Conservation (phyloP, 768 basidiomycete species). For the Austroboletus festivus region DNA sequence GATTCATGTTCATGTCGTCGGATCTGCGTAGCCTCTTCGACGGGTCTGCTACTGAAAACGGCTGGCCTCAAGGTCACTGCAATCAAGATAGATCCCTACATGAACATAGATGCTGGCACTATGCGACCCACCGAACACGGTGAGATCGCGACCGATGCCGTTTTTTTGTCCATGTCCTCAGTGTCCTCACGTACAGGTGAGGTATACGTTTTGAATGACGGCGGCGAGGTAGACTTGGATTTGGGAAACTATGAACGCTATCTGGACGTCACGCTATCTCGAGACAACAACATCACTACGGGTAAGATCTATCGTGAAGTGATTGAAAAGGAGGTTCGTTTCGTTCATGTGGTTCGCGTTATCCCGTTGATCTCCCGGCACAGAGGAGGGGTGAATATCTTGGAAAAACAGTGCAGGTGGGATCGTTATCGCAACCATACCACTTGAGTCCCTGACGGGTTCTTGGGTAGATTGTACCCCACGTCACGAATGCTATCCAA, state of each 20-base stretch:
- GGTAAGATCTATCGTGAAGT: slow-evolving; percentile 97
- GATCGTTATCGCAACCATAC: slow-evolving; percentile 5
- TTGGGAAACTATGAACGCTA: slow-evolving; percentile 99
- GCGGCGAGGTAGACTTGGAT: slow-evolving; percentile 97
- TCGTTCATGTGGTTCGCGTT: neutral
- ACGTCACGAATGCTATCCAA: slow-evolving; percentile 95
- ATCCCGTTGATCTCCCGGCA: slow-evolving; percentile 9
- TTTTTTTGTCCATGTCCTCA: slow-evolving; percentile 17
- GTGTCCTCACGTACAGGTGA: slow-evolving; percentile 56
- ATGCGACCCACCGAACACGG: slow-evolving; percentile 99
- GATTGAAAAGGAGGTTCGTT: slow-evolving; percentile 90
- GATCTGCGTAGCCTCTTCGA: slow-evolving; percentile 77
- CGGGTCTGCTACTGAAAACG: slow-evolving; percentile 92
- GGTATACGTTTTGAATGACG: slow-evolving; percentile 97
- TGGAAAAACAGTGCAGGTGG: slow-evolving; percentile 93
- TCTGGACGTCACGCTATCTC: slow-evolving; percentile 87
- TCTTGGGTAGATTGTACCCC: slow-evolving; percentile 76
- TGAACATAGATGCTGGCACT: slow-evolving; percentile 99
- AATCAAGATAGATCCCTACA: slow-evolving; percentile 99
- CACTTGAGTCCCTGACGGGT: slow-evolving; percentile 5
- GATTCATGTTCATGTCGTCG: slow-evolving; percentile 20
- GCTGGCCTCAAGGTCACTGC: slow-evolving; percentile 95
- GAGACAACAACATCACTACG: slow-evolving; percentile 97
- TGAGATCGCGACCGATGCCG: slow-evolving; percentile 37
- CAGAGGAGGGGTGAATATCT: slow-evolving; percentile 85